Conservation (phyloP, 352 stramenopile species). For the Globisporangium sylvaticum region DNA sequence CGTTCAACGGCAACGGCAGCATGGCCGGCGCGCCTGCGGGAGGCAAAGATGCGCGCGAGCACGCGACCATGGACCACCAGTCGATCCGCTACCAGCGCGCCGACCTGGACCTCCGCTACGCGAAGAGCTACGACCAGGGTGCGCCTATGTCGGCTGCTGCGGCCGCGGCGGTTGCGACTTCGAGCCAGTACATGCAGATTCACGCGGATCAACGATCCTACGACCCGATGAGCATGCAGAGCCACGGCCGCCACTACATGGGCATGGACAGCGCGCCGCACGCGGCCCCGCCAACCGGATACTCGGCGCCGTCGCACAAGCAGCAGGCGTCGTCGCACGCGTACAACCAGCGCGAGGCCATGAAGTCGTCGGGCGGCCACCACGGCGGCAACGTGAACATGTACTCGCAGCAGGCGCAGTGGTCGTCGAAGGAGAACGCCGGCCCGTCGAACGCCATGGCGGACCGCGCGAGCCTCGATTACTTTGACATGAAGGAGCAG, state of each 20-base stretch:
- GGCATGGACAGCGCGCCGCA: slow-evolving; percentile 33
- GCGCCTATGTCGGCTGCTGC: slow-evolving; percentile 12
- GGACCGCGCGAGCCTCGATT: slow-evolving; percentile 45
- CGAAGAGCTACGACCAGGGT: slow-evolving; percentile 54
- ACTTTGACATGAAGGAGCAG: slow-evolving; percentile 77
- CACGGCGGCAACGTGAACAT: slow-evolving; percentile 16
- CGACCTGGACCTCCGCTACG: slow-evolving; percentile 73
- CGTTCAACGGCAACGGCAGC: slow-evolving; percentile 30
- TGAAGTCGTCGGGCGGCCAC: slow-evolving; percentile 26
- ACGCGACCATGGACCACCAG: slow-evolving; percentile 32
- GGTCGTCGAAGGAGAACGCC: slow-evolving; percentile 44
- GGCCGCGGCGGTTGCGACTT: neutral
- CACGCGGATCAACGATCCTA: slow-evolving; percentile 74
- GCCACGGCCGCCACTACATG: slow-evolving; percentile 50
- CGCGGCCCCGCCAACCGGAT: neutral
- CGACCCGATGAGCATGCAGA: slow-evolving; percentile 56
- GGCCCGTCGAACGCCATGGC: slow-evolving; percentile 14
- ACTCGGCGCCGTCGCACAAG: slow-evolving; percentile 38
- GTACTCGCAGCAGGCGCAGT: slow-evolving; percentile 60
- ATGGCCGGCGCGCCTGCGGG: slow-evolving; percentile 12
- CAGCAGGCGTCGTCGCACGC: slow-evolving; percentile 18
- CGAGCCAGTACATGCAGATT: slow-evolving; percentile 68
- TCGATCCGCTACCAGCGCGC: slow-evolving; percentile 48
- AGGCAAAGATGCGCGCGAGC: slow-evolving; percentile 41
- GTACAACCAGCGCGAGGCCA: slow-evolving; percentile 27